These are phyloP conservation scores for Aspergillus pseudotamarii DNA, from an alignment of 2,329 filamentous ascomycete genomes.

Conservation along the genomic window DNA sequence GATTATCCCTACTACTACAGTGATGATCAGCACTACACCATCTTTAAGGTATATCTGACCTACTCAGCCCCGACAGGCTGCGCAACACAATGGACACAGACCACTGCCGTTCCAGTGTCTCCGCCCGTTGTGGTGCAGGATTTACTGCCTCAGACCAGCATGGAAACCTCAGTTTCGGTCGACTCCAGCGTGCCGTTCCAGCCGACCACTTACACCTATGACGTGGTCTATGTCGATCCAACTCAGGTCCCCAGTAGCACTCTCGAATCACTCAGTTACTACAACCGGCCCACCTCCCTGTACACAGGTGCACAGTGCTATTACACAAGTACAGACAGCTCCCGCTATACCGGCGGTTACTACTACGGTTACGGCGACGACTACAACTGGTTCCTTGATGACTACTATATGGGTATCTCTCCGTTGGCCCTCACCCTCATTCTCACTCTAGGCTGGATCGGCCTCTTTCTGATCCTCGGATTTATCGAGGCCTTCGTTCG, in stretches of 20 bases:
- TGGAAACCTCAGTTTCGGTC: conserved; percentile 24
- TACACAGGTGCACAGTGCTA: conserved; percentile 21
- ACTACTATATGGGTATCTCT: conserved; percentile 25
- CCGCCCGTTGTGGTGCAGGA: conserved; percentile 19
- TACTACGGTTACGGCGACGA: conserved; percentile 16
- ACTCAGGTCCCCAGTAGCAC: conserved; percentile 30
- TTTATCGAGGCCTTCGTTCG: conserved; percentile 35
- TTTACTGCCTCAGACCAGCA: conserved; percentile 25
- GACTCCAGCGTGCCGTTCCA: conserved; percentile 27
- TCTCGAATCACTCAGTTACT: conserved; percentile 25
- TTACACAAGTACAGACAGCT: conserved; percentile 9
- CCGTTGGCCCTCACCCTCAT: conserved; percentile 30
- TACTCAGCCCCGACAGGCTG: conserved; percentile 32
- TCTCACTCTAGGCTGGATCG: conserved; percentile 30
- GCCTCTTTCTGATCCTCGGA: conserved; percentile 29
- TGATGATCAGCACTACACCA: conserved; percentile 16
- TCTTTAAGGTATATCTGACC: conserved; percentile 31
- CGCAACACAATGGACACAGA: conserved; percentile 31
- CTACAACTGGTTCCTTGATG: conserved; percentile 27
- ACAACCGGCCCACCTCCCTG: conserved; percentile 16
- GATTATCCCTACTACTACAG: conserved; percentile 3
- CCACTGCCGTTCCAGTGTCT: conserved; percentile 23
- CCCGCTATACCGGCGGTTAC: neutral
- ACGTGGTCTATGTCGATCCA: conserved; percentile 30
- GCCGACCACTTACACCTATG: conserved; percentile 29